A percentile compares a stretch with the other conserved stretches of the same genome.
These are phyloP conservation scores for Tricladium varicosporioides DNA, from an alignment of 2,329 filamentous ascomycete species.

Conservation along the genomic window DNA sequence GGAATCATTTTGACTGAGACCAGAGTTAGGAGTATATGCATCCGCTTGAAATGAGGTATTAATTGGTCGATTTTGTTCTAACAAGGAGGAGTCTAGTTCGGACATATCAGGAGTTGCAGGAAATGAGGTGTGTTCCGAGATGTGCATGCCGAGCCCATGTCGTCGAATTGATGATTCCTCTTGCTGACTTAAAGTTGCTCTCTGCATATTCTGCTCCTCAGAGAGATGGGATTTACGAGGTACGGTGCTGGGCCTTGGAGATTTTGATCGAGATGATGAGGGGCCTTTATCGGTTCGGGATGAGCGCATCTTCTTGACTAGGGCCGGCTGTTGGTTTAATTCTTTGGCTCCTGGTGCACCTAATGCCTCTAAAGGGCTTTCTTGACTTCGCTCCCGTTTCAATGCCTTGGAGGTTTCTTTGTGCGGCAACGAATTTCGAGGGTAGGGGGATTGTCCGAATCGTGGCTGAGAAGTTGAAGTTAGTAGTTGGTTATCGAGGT, in stretches of 20 bases:
- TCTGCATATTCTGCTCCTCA: background rate
- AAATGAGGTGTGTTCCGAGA: conserved; percentile 31
- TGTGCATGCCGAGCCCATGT: conserved; percentile 24
- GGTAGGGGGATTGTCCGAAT: background rate
- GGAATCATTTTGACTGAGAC: conserved; percentile 39
- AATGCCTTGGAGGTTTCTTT: background rate
- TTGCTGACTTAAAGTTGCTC: conserved; percentile 6
- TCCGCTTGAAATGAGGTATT: conserved; percentile 34
- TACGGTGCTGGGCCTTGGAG: conserved; percentile 18
- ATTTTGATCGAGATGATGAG: conserved; percentile 16
- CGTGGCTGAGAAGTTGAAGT: background rate
- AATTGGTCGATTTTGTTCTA: conserved; percentile 10
- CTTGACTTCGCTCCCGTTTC: background rate
- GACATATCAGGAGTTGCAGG: conserved; percentile 59
- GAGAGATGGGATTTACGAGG: conserved; percentile 8
- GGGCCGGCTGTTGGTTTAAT: conserved; percentile 17
- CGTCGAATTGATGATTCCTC: conserved; percentile 15
- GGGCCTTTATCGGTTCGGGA: conserved; percentile 10
- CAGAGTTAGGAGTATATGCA: conserved; percentile 46
- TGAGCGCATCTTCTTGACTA: conserved; percentile 11
- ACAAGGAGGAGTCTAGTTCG: conserved; percentile 45
- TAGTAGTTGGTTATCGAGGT: no score
- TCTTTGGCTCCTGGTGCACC: conserved; percentile 5
- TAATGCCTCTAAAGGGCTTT: background rate
- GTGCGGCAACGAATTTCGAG: background rate